Evolutionary conservation across 768 basidiomycete species (phyloP).

Genomic region (Macrolepiota albuminosa): DNA sequence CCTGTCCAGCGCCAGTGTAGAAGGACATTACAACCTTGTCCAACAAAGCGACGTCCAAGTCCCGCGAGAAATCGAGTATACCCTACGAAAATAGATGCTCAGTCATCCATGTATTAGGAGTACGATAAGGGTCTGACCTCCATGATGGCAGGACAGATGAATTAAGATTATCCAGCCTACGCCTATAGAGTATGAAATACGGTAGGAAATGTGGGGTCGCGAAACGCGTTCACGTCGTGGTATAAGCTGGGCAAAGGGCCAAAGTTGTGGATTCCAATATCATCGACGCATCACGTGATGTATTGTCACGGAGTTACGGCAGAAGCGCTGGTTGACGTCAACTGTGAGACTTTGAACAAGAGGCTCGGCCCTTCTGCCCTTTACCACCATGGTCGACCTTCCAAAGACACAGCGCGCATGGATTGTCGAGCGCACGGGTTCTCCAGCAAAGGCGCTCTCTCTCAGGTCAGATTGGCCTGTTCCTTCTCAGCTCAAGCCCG

Average conservation of each 20-base stretch:
- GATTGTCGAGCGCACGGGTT: slow-evolving; percentile 29
- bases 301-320: neutral
- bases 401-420: slow-evolving; percentile 35
- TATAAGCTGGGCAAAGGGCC: slow-evolving; percentile 42
- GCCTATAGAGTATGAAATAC: slow-evolving; percentile 4
- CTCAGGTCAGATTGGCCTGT: slow-evolving; percentile 34
- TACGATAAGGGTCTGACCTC: slow-evolving; percentile 33
- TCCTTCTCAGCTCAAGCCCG: slow-evolving; percentile 25
- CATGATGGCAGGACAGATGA: slow-evolving; percentile 31
- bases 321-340: slow-evolving; percentile 9
- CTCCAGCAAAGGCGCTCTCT: slow-evolving; percentile 27
- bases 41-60: slow-evolving; percentile 89
- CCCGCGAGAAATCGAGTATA: slow-evolving; percentile 89
- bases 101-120: slow-evolving; percentile 17
- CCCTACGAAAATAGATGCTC: slow-evolving; percentile 40
- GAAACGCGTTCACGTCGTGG: slow-evolving; percentile 14
- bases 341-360: neutral
- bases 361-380: neutral
- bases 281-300: slow-evolving; percentile 12
- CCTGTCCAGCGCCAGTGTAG: slow-evolving; percentile 67
- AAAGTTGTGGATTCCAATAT: slow-evolving; percentile 19
- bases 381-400: slow-evolving; percentile 12
- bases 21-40: slow-evolving; percentile 93
- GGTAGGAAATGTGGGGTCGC: neutral
- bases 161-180: slow-evolving; percentile 7